Evolutionary conservation across 2,329 filamentous ascomycete species (phyloP).

Genomic region (Aspergillus hortae): DNA sequence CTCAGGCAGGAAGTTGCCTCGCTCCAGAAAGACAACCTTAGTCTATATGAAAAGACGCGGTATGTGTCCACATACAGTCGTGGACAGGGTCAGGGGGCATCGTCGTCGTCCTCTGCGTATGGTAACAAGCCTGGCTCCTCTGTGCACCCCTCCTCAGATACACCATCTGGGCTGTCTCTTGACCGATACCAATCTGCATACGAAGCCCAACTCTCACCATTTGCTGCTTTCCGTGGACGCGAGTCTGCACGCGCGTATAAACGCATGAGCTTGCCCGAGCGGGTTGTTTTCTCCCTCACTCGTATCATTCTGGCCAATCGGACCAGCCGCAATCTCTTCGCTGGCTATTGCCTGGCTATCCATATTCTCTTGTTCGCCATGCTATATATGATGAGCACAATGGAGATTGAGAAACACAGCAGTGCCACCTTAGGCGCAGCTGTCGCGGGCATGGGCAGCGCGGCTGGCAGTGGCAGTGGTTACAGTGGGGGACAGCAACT

Average conservation of each 20-base stretch:
- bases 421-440: conserved; percentile 47
- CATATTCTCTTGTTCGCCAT: conserved; percentile 84
- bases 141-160: conserved; percentile 58
- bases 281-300: conserved; percentile 85
- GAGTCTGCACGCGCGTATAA: conserved; percentile 89
- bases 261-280: conserved; percentile 86
- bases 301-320: conserved; percentile 86
- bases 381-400: conserved; percentile 76
- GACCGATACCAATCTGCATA: conserved; percentile 90
- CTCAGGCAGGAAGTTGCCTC: conserved; percentile 87
- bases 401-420: conserved; percentile 60
- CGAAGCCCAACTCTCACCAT: conserved; percentile 91
- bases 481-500: conserved; percentile 31
- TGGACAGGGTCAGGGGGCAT: conserved; percentile 56
- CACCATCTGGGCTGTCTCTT: conserved; percentile 62
- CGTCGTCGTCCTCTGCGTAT: conserved; percentile 59
- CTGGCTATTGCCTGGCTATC: conserved; percentile 81
- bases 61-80: conserved; percentile 94
- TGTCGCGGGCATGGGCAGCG: conserved; percentile 27
- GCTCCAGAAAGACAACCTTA: conserved; percentile 92
- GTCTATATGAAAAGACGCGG: conserved; percentile 93
- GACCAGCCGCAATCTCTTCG: conserved; percentile 89
- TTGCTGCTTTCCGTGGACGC: conserved; percentile 90
- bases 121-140: conserved; percentile 71
- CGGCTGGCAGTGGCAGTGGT: conserved; percentile 12